Evolutionary conservation across 805 yeast genomes (phyloP).

Genomic region (Teunomyces stri): DNA sequence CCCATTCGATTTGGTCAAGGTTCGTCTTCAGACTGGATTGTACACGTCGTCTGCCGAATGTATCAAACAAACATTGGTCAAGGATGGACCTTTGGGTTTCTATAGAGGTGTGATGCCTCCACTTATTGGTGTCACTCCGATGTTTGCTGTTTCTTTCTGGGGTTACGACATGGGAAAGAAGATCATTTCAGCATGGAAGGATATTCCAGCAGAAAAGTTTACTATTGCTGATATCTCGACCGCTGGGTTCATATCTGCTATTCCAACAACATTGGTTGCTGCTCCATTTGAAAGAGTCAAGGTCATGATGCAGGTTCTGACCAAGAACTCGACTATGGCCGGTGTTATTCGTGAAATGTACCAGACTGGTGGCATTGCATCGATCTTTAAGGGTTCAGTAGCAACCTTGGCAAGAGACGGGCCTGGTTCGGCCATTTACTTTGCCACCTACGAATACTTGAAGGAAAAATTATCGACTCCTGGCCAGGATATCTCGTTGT

Average conservation of each 20-base stretch:
- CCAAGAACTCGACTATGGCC: constrained; percentile 48
- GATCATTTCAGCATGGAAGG: constrained; percentile 50
- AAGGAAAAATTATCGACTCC: constrained; percentile 61
- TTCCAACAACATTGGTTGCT: constrained; percentile 94
- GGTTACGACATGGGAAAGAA: constrained; percentile 93
- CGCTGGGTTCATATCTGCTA: constrained; percentile 92
- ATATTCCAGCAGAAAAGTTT: constrained; percentile 42
- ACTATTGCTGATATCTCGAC: constrained; percentile 71
- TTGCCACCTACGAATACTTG: constrained; percentile 87
- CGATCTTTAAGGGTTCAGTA: constrained; percentile 85
- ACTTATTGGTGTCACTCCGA: constrained; percentile 93
- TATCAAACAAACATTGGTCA: constrained; percentile 64
- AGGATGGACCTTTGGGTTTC: constrained; percentile 75
- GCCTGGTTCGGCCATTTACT: constrained; percentile 93
- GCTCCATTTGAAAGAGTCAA: constrained; percentile 97
- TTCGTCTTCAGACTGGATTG: constrained; percentile 83
- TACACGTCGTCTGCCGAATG: constrained; percentile 64
- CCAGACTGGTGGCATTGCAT: constrained; percentile 74
- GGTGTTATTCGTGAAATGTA: constrained; percentile 68
- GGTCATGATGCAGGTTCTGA: constrained; percentile 84
- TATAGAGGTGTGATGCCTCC: constrained; percentile 96
- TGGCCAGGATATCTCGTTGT: constrained; percentile 59
- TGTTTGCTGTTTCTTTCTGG: constrained; percentile 98
- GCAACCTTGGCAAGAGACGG: constrained; percentile 97
- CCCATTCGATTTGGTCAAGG: constrained; percentile 93